These are phyloP conservation scores for Rossbeevera mucosa DNA, from an alignment of 768 basidiomycete genomes.

Conservation along the genomic window DNA sequence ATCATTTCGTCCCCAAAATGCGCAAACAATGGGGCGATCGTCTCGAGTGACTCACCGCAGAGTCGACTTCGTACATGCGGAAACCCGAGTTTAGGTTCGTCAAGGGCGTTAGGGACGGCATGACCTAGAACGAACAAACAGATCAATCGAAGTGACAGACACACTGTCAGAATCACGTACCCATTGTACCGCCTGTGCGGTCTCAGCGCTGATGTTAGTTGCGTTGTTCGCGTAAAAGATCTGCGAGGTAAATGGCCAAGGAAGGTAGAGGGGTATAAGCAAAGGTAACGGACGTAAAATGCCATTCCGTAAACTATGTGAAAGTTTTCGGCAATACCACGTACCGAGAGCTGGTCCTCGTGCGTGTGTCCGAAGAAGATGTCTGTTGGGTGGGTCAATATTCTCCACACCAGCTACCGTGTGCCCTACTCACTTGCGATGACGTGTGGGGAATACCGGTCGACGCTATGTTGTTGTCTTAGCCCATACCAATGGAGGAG, in stretches of 20 bases:
- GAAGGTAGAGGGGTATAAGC: neutral
- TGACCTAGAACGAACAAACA: neutral
- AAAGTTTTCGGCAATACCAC: neutral
- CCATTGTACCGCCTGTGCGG: conserved; percentile 50
- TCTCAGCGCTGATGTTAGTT: conserved; percentile 50
- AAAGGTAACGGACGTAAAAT: neutral
- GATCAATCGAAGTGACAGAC: neutral
- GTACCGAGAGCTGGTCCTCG: conserved; percentile 61
- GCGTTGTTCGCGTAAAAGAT: conserved; percentile 71
- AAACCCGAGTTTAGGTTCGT: conserved; percentile 74
- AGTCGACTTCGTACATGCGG: conserved; percentile 40
- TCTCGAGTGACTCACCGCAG: conserved; percentile 21
- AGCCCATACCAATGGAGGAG: neutral
- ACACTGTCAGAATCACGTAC: conserved; percentile 18
- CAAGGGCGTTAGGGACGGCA: conserved; percentile 61
- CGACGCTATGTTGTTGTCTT: conserved; percentile 26
- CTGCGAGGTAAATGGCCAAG: conserved; percentile 28
- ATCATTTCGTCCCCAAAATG: neutral
- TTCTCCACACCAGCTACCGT: neutral
- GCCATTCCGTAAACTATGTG: neutral
- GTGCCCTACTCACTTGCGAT: conserved; percentile 25
- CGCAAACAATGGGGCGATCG: neutral
- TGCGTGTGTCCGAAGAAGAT: conserved; percentile 74
- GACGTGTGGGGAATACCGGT: neutral
- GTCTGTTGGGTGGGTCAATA: conserved; percentile 31